Base-by-base conservation (phyloP, 306 rosid species). In the Gynostemma pentaphyllum region DNA sequence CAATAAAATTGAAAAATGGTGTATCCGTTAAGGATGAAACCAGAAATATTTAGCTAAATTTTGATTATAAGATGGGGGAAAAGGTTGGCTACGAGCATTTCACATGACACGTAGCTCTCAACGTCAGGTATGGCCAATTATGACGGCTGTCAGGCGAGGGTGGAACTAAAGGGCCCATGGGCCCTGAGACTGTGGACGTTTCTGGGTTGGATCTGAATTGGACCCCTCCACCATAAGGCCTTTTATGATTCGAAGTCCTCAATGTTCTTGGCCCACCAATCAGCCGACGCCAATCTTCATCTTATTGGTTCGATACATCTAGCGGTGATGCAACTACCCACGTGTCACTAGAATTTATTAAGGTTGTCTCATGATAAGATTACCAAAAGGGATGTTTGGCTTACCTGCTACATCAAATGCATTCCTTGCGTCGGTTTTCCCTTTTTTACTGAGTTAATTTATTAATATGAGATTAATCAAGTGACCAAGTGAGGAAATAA, bases 261-360 rank as follows among this genome's bases (percentile, higher is more conserved):
- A 16, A 11, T 37, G 67, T n/a, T n/a, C n/a, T n/a, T n/a, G n/a
- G n/a, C n/a, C n/a, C n/a, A 56, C 76, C 45, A 64, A 21, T 64
- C 63, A 57, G 14, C 71, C 53, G 45, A 69, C 37, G 59, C 15
- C 15, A n/a, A n/a, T n/a, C n/a, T n/a, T n/a, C n/a, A 32, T 68
- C 15, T 9, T n/a, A 18, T 74, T 52, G 62, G 53, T 48, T n/a
- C n/a, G n/a, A n/a, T 45, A 53, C 19, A 56, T 75, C 70, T 1
- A 4, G 39, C 34, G 68, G 68, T 21, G 51, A 23, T 63, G 15
- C n/a, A 39, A 47, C 64, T 28, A 30, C 16, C 71, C 72, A 56
- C 67, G 70, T 64, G 16, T 37, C 46, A 12, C 59, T 57, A 24
- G 67, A 64, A 70, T 65, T 75, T 47, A 70, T 11, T 70, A 45